A percentile compares a stretch with the other conserved stretches of the same genome.
These are phyloP conservation scores for Erigeron canadensis DNA, from an alignment of 129 eudicot genomes.

Conservation along the genomic window DNA sequence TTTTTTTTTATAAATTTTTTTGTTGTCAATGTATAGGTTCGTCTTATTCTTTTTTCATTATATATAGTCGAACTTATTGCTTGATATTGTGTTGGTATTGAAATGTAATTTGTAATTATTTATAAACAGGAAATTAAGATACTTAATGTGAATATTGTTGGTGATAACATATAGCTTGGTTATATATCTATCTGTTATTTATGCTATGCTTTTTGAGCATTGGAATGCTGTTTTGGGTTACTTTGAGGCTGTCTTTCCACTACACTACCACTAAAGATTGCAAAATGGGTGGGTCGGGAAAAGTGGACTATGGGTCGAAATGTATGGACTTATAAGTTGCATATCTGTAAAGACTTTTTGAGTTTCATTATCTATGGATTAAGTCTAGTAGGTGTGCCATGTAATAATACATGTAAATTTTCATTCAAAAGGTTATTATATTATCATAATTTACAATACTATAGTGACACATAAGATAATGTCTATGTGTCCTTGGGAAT, in stretches of 20 bases:
- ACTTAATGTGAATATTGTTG: slow-evolving; percentile 29
- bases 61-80: slow-evolving; percentile 24
- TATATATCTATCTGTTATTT: not conserved
- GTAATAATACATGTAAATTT: too few species aligned
- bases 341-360: too few species aligned
- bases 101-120: slow-evolving; percentile 16
- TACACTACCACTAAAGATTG: too few species aligned
- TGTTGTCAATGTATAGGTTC: slow-evolving; percentile 30
- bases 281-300: too few species aligned
- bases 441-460: too few species aligned
- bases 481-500: too few species aligned
- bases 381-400: too few species aligned
- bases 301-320: too few species aligned
- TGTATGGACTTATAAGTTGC: too few species aligned
- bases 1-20: not conserved
- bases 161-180: not conserved
- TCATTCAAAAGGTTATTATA: too few species aligned
- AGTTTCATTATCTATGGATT: too few species aligned
- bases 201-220: not conserved
- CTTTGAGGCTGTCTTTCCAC: slow-evolving; percentile 13
- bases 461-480: too few species aligned
- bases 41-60: slow-evolving; percentile 32
- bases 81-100: slow-evolving; percentile 27
- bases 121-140: slow-evolving; percentile 21
- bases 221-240: slow-evolving; percentile 1